Base-by-base conservation (phyloP, 495 filamentous ascomycete species). In the Neurospora sp. region DNA sequence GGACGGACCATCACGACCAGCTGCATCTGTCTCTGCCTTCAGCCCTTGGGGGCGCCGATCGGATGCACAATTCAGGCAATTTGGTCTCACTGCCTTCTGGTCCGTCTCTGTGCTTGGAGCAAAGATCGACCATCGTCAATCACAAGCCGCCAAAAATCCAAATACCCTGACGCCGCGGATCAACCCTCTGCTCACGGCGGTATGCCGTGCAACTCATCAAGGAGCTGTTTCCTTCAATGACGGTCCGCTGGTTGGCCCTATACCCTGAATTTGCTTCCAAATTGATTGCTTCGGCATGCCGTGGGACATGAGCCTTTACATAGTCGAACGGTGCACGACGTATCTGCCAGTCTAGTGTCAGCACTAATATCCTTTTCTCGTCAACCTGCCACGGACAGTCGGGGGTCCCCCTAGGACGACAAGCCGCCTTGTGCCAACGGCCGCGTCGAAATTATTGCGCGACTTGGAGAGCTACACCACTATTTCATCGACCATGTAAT, bases 221-320 rank as follows among this genome's bases (percentile, higher is more conserved):
- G 54, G 14, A 31, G 54, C 23, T 62, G 54, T 62, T 62, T 31
- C 54, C 54, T 35, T 9, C 14, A 62, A 6, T 62, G 27, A 14
- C 27, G 54, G 54, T 62, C 54, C 54, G 27, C 12, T 62, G 54
- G 27, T 31, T 62, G 54, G 23, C 11, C 54, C 23, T 31, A 62
- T 31, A 62, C 54, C 23, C 23, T 62, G 54, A 62, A 18, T 3
- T 62, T 31, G 54, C 54, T 62, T 18, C 16, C 38, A 75, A 42
- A 72, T 79, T 77, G 72, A 79, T 74, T 79, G 71, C 75, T 54
- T 41, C 62, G 70, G 74, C 74, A 73, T 74, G 44, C 73, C 73
- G 73, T 78, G 72, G 74, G 72, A 79, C 75, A 75, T 73, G 42
- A 46, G 40, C 73, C 14, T 73, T 66, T 39, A 72, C 71, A 74